These are phyloP conservation scores for Cyclocybe cylindracea DNA, from an alignment of 768 basidiomycete species.

Conservation along the genomic window DNA sequence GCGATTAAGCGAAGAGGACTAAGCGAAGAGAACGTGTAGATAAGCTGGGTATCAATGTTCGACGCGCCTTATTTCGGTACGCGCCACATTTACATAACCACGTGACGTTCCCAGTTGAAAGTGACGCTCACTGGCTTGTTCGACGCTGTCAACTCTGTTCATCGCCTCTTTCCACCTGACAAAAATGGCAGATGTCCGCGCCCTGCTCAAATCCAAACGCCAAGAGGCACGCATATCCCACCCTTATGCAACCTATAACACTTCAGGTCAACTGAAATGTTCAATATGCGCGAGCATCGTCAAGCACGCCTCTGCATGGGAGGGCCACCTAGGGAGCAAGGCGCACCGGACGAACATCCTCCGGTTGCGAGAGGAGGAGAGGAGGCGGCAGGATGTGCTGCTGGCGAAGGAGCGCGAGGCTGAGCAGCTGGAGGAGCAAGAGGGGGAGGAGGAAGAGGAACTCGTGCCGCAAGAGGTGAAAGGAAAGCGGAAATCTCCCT, in stretches of 20 bases:
- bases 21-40: no score
- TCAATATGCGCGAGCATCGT: constrained; percentile 59
- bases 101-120: no score
- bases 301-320: constrained; percentile 84
- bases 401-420: constrained; percentile 28
- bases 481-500: constrained; percentile 19
- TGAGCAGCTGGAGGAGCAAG: constrained; percentile 23
- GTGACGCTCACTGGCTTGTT: no score
- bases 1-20: no score
- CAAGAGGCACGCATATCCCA: constrained; percentile 74
- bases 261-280: constrained; percentile 71
- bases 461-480: constrained; percentile 5
- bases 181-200: constrained; percentile 76
- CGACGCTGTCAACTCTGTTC: no score
- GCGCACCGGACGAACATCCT: constrained; percentile 68
- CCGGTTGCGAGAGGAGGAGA: constrained; percentile 58
- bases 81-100: no score
- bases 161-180: not conserved
- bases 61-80: no score
- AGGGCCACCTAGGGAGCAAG: constrained; percentile 84
- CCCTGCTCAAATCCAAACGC: constrained; percentile 82
- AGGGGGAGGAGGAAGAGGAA: constrained; percentile 31
- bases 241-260: constrained; percentile 69
- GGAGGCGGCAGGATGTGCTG: constrained; percentile 38
- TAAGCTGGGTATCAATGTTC: no score